A percentile compares a stretch with the other conserved stretches of the same genome.
These are phyloP conservation scores for Arthrobotrys conoides DNA, from an alignment of 2,329 filamentous ascomycete species.

Conservation along the genomic window DNA sequence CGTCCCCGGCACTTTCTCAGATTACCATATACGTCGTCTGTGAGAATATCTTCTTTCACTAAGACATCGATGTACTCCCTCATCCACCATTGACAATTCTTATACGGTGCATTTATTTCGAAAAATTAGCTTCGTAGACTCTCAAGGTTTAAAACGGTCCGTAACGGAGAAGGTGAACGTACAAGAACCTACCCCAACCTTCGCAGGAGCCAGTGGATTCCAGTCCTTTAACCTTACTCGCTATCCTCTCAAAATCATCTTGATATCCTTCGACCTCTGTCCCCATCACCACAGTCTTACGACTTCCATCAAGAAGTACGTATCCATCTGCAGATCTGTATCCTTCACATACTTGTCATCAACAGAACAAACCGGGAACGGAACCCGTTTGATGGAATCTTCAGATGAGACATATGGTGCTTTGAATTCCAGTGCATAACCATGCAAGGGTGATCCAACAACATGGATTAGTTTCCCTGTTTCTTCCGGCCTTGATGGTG, in stretches of 20 bases:
- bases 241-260: constrained; percentile 23
- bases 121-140: background rate
- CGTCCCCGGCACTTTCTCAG: constrained; percentile 6
- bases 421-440: constrained; percentile 35
- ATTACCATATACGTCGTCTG: background rate
- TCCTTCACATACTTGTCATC: constrained; percentile 28
- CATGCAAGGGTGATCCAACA: constrained; percentile 31
- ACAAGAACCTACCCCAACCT: constrained; percentile 18
- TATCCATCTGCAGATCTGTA: constrained; percentile 23
- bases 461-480: constrained; percentile 43
- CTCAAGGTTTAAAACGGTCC: background rate
- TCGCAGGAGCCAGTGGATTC: constrained; percentile 38
- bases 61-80: constrained; percentile 33
- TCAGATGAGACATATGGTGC: constrained; percentile 25
- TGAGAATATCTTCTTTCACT: constrained; percentile 7
- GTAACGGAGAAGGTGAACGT: background rate
- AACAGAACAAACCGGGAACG: constrained; percentile 27
- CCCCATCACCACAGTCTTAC: constrained; percentile 3
- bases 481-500: constrained; percentile 4
- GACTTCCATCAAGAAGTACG: background rate
- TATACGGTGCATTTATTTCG: constrained; percentile 3
- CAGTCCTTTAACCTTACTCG: constrained; percentile 14
- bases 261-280: constrained; percentile 13
- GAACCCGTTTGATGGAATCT: constrained; percentile 24
- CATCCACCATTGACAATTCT: constrained; percentile 41